Evolutionary conservation across 2,329 filamentous ascomycete genomes (phyloP), one percentile per base, ranked within the genome.

Genomic region (Trichoderma polysporum): DNA sequence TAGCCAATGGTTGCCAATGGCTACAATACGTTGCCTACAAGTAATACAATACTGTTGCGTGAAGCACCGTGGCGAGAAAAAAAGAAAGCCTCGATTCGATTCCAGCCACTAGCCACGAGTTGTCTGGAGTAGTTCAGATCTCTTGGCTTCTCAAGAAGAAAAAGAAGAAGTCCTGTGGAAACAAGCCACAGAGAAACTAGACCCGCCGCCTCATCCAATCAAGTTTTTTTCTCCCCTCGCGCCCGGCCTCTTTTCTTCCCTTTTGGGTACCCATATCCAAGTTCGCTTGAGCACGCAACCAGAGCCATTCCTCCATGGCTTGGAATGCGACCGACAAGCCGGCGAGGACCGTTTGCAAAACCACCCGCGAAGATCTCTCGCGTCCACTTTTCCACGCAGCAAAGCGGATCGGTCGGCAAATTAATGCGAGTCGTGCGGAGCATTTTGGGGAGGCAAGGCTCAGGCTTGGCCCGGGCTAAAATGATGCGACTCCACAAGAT

Each of bases 321-420:
- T 52, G 59, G 59, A 63, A 63, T 63, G 59, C 59, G 27, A 17
- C 29, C 31, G 19, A 35, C 53, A 33, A 57, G 53, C 39, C 41
- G 57, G 19, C 57, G 15, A 50, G 17, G 57, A 9, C 58, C 58
- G 58, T 52, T 52, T 61, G 58, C 45, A 45, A 45, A 45, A 47
- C 7, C 29, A 25, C 45, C 10, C 10, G 12, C 54, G 4, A 58
- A 58, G 50, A 53, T 58, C 13, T 12, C n/a, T 19, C 37, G 10
- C 39, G 9, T 17, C 33, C 49, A 53, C 35, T 25, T 25, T 33
- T 60, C 22, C 13, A 50, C 53, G 39, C 52, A 50, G 61, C 61
- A 49, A 56, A 35, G 61, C 61, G 61, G 61, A 65, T 56, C 45
- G 6, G 41, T 39, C 62, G 53, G 62, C 62, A 65, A 65, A 65